Evolutionary conservation across 176 grass and related monocot genomes (phyloP), one percentile per base, ranked within the genome.

Genomic region (Poa pratensis): DNA sequence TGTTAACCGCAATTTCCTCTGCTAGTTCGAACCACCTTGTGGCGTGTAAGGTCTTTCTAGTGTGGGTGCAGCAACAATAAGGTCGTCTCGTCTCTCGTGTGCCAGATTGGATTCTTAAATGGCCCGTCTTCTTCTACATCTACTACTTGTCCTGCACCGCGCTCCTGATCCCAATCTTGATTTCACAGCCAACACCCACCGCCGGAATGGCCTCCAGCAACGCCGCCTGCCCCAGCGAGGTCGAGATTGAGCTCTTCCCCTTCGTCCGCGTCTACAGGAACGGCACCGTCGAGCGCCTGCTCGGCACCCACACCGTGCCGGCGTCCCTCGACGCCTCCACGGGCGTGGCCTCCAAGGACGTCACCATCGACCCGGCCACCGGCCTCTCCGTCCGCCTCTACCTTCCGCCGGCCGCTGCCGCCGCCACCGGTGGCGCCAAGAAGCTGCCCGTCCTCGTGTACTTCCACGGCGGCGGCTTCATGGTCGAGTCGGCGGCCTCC

Each of bases 401-500:
- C 87, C 79, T 89, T 11, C 92, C 92, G 0, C 5, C 51, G 0
- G 16, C 63, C 20, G 19, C n/a, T 0, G 69, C 14, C 6, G 37
- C 37, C 5, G 2, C 37, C 5, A n/a, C 37, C 5, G 37, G 0
- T 0, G 16, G 18, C 26, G 49, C 0, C 0, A 50, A 61, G 15
- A 94, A 81, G 62, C 86, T 94, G 8, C 89, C 89, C 5, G 54
- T 91, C 30, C 46, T 94, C 2, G 84, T 94, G 42, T 94, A 94
- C 83, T 76, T 91, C 83, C 92, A 94, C 59, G 92, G 89, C 59
- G 89, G 92, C 7, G 92, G 82, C 59, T 94, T 94, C 89, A 76
- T 88, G 40, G 9, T 94, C 73, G 58, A 84, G 83, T 91, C 88
- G 26, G 83, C 92, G 17, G 30, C 69, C 51, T 81, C 83, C 18